Base-by-base conservation (phyloP, 2,329 filamentous ascomycete genomes). In the Dactylonectria macrodidyma region DNA sequence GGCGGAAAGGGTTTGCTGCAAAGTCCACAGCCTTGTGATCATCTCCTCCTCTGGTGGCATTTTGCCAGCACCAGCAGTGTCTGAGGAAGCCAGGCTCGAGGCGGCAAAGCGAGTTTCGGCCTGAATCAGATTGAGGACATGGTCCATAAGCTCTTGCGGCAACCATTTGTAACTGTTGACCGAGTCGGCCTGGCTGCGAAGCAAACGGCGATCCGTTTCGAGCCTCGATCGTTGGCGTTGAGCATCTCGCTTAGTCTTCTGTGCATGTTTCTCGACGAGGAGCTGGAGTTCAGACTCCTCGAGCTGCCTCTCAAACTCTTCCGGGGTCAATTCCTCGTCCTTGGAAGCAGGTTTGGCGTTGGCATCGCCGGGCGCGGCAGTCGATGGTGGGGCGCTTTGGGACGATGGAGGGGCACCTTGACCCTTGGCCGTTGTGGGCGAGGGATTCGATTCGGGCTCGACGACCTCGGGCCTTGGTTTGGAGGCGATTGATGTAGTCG, bases 221-320 rank as follows among this genome's bases (percentile, higher is more conserved):
- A 97, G 86, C 73, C 93, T 92, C 24, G 88, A 85, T 68, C 91
- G 90, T 78, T 97, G 94, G 22, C 95, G 91, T 70, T 88, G 85
- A 16, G 92, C 91, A 81, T 98, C 95, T 75, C 92, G 91, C 73
- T 92, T 92, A 68, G 92, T 91, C 80, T 95, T 97, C 47, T 88
- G 83, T 0, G 92, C 91, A 80, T 95, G 85, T 77, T 95, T 96
- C 70, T 98, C 95, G 16, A 98, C 92, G 6, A 98, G 84, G 24
- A 93, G 83, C 80, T 98, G 95, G 44, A 99, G 85, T 75, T 97
- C 94, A n/a, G 94, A 92, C 75, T 95, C 92, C 79, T 98, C 94
- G 16, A 98, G 88, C 76, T 97, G 94, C 70, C 85, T 91, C 78
- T 98, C 96, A 59, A 98, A 92, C 79, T 98, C 94, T 78, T 98